phyloP scores from a whole-genome alignment of 129 eudicot species.

The Erigeron canadensis region DNA sequence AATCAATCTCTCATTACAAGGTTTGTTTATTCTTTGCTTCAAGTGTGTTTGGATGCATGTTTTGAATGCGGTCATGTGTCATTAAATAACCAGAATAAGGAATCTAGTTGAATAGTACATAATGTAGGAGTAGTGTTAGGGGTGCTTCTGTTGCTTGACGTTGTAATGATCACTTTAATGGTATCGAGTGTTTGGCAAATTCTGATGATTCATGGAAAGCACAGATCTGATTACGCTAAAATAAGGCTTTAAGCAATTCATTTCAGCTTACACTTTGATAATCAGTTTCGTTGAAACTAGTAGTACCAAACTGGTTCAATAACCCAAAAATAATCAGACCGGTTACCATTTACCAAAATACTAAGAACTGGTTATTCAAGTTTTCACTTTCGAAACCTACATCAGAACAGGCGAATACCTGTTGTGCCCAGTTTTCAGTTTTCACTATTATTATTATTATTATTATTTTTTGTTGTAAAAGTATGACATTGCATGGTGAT shows the following conservation, averaged over 20 bases:
- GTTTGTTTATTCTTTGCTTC: slow-evolving; percentile 34
- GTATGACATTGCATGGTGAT: neutral
- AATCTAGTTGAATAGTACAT: neutral
- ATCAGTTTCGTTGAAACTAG: neutral
- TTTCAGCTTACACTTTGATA: neutral
- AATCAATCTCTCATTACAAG: slow-evolving; percentile 89
- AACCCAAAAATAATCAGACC: neutral
- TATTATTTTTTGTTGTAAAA: neutral
- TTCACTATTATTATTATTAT: too few species aligned
- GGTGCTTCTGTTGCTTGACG: neutral
- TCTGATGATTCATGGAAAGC: neutral
- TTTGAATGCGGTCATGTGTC: slow-evolving; percentile 12
- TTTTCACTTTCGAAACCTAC: slow-evolving; percentile 1
- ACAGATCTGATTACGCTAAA: neutral
- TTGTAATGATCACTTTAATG: neutral
- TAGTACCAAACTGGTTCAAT: neutral
- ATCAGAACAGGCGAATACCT: neutral
- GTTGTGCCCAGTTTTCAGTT: neutral
- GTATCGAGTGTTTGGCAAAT: neutral
- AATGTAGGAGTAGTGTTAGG: slow-evolving; percentile 6
- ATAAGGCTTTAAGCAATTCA: neutral
- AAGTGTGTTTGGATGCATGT: slow-evolving; percentile 12
- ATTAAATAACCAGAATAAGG: neutral
- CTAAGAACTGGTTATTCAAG: neutral
- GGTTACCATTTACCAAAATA: neutral